A percentile compares a stretch with the other conserved stretches of the same genome.
These are phyloP conservation scores for Erythrobasidium hasegawianum DNA, from an alignment of 1,284 basidiomycete species.

Conservation along the genomic window DNA sequence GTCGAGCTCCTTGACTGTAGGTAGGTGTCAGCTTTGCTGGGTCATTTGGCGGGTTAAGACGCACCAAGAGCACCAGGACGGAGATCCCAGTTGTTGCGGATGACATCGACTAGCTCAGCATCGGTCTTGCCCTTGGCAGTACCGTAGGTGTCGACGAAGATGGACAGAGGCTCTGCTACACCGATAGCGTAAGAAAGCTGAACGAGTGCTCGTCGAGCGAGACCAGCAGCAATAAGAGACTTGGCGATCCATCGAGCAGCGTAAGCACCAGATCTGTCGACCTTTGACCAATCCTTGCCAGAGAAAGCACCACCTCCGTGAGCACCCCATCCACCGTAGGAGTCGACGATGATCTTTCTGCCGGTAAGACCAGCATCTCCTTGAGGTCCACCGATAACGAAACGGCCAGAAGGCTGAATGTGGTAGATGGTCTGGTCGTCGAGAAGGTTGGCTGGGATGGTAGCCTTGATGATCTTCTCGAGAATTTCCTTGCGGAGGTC, in stretches of 20 bases:
- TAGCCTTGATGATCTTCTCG: conserved; percentile 91
- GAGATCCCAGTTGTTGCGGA: conserved; percentile 79
- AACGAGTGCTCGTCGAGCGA: conserved; percentile 87
- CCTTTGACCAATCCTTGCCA: conserved; percentile 62
- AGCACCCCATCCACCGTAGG: conserved; percentile 97
- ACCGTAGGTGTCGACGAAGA: conserved; percentile 93
- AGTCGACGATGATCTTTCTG: conserved; percentile 99
- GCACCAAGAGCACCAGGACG: conserved; percentile 36
- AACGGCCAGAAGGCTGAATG: conserved; percentile 98
- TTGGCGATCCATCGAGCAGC: conserved; percentile 98
- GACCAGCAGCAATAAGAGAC: conserved; percentile 85
- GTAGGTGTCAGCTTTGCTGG: conserved; percentile 49
- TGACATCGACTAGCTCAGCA: conserved; percentile 85
- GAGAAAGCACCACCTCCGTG: conserved; percentile 99
- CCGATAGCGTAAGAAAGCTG: conserved; percentile 99
- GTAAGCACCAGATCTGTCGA: conserved; percentile 98
- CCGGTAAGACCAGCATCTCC: conserved; percentile 99
- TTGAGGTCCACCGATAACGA: conserved; percentile 99
- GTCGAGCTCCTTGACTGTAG: conserved; percentile 82
- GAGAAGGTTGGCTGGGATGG: conserved; percentile 87
- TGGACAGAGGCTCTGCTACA: conserved; percentile 95
- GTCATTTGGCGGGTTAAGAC: not conserved
- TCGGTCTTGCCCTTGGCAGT: conserved; percentile 82
- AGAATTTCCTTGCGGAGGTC: conserved; percentile 84
- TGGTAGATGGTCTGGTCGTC: conserved; percentile 93